Percentiles rank a stretch among this genome's conserved stretches.
phyloP scores from a whole-genome alignment of 2,329 filamentous ascomycete genomes.

The Fusarium musae region DNA sequence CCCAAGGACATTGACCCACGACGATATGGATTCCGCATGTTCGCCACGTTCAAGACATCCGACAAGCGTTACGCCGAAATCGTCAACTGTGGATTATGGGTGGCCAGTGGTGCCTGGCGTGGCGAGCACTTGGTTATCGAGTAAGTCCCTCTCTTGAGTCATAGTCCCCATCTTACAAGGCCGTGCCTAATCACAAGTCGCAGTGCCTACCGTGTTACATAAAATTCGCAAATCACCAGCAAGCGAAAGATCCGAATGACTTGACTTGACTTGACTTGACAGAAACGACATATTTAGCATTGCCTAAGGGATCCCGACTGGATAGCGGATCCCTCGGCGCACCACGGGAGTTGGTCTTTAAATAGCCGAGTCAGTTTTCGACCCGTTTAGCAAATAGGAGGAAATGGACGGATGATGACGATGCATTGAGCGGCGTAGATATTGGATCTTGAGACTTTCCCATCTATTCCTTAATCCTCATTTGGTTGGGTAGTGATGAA shows the following conservation, averaged over 20 bases:
- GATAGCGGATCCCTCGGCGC: conserved; percentile 39
- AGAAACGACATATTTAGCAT: conserved; percentile 29
- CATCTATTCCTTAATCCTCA: conserved; percentile 13
- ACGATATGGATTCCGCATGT: conserved; percentile 61
- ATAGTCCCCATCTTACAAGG: neutral
- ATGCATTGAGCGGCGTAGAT: conserved; percentile 41
- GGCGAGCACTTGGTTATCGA: conserved; percentile 59
- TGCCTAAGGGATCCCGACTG: conserved; percentile 37
- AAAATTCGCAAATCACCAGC: conserved; percentile 7
- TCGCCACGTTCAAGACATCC: conserved; percentile 61
- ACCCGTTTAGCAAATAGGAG: conserved; percentile 29
- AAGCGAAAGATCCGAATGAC: conserved; percentile 8
- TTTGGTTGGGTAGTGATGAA: conserved; percentile 26
- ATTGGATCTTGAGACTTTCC: neutral
- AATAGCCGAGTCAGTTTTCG: conserved; percentile 31
- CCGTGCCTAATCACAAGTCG: conserved; percentile 18
- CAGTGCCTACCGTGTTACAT: conserved; percentile 52
- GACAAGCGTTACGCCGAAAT: conserved; percentile 61
- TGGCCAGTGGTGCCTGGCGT: conserved; percentile 60
- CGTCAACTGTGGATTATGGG: conserved; percentile 62
- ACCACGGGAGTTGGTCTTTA: conserved; percentile 31
- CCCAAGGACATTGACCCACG: conserved; percentile 55
- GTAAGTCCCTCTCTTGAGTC: conserved; percentile 46
- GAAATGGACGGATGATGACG: conserved; percentile 21
- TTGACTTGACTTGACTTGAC: neutral